These are phyloP conservation scores for Penicillium sp. DNA, from an alignment of 2,329 filamentous ascomycete genomes.

Conservation along the genomic window DNA sequence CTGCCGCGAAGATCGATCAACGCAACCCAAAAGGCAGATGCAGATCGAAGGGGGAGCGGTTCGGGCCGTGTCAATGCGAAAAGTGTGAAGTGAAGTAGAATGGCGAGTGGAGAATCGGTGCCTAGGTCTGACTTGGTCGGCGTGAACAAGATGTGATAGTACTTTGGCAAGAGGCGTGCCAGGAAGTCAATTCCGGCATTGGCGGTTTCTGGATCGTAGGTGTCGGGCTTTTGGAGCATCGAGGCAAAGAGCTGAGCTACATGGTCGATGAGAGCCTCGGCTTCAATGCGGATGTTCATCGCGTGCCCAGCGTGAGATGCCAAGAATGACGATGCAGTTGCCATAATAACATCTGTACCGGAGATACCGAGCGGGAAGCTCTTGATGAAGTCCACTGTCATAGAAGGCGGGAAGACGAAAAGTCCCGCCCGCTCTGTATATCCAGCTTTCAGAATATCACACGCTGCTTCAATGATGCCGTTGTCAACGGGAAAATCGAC, in stretches of 20 bases:
- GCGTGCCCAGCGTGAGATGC: slow-evolving; percentile 41
- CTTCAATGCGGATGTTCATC: slow-evolving; percentile 33
- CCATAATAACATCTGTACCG: slow-evolving; percentile 45
- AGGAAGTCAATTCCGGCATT: slow-evolving; percentile 47
- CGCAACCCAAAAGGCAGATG: slow-evolving; percentile 44
- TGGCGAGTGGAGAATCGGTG: slow-evolving; percentile 27
- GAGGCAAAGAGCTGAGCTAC: slow-evolving; percentile 39
- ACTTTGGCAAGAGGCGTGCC: slow-evolving; percentile 42
- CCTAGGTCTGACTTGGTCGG: slow-evolving; percentile 22
- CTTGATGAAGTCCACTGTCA: slow-evolving; percentile 43
- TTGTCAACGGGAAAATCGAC: slow-evolving; percentile 40
- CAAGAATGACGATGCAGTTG: slow-evolving; percentile 45
- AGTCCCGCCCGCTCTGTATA: slow-evolving; percentile 45
- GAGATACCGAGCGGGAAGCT: slow-evolving; percentile 39
- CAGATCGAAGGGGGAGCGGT: slow-evolving; percentile 46
- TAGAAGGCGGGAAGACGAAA: slow-evolving; percentile 43
- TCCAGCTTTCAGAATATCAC: slow-evolving; percentile 46
- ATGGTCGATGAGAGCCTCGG: slow-evolving; percentile 37
- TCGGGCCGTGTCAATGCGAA: slow-evolving; percentile 41
- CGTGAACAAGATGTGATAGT: slow-evolving; percentile 38
- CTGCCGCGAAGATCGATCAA: slow-evolving; percentile 35
- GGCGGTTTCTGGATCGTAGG: slow-evolving; percentile 42
- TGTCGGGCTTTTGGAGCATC: slow-evolving; percentile 35
- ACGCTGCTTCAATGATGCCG: slow-evolving; percentile 45
- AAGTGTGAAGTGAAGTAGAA: slow-evolving; percentile 43